Evolutionary conservation across 1,284 basidiomycete genomes (phyloP).

Genomic region (Coriolopsis trogii): DNA sequence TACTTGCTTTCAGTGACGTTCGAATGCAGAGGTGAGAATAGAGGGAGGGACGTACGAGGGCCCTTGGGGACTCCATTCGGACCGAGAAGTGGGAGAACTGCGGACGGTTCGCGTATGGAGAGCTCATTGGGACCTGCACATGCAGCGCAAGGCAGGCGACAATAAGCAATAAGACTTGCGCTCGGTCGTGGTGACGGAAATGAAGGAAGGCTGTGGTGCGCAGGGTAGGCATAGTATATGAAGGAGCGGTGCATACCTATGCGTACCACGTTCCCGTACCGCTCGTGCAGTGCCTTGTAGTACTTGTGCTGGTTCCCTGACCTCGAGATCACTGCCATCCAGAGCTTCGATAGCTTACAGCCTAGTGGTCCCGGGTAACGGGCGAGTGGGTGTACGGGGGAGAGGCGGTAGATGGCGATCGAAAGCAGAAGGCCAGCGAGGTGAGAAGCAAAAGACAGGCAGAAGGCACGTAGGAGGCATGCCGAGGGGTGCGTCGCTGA

Average conservation of each 20-base stretch:
- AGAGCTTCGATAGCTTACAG: slow-evolving; percentile 30
- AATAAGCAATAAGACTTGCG: not conserved
- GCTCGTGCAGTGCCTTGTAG: slow-evolving; percentile 28
- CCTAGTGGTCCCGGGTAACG: slow-evolving; percentile 33
- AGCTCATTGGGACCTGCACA: slow-evolving; percentile 34
- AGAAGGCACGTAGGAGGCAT: not conserved
- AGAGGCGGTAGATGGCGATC: slow-evolving; percentile 32
- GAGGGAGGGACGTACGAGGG: slow-evolving; percentile 20
- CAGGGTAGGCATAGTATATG: not conserved
- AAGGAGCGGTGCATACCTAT: slow-evolving; percentile 24
- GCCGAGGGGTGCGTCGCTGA: not conserved
- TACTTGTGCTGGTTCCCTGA: slow-evolving; percentile 31
- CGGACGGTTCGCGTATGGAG: slow-evolving; percentile 26
- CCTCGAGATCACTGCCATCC: slow-evolving; percentile 19
- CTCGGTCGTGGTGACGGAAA: not conserved
- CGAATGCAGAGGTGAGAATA: too few relatives aligned
- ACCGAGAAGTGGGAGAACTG: slow-evolving; percentile 24
- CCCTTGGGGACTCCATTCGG: slow-evolving; percentile 28
- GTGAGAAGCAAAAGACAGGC: slow-evolving; percentile 27
- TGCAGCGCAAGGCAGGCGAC: not conserved
- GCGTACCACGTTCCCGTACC: slow-evolving; percentile 34
- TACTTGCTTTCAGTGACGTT: too few relatives aligned
- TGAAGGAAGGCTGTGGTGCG: not conserved
- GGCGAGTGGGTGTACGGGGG: slow-evolving; percentile 36
- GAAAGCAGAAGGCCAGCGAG: slow-evolving; percentile 34